These are phyloP conservation scores for Boletus reticulatus DNA, from an alignment of 768 basidiomycete genomes.

Conservation along the genomic window DNA sequence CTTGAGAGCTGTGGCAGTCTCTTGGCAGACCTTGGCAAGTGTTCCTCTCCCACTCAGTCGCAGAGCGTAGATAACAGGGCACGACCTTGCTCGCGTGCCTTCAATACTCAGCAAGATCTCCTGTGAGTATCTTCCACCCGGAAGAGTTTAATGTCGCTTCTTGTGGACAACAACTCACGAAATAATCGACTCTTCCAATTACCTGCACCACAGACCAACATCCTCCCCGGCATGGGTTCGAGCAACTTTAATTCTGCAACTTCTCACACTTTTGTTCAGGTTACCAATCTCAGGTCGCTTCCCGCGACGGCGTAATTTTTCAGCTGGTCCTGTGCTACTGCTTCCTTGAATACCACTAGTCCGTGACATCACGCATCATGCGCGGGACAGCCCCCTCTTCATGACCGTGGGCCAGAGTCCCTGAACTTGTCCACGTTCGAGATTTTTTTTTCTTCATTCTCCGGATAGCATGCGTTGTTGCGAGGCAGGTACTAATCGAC, in stretches of 20 bases:
- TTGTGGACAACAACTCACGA: conserved; percentile 5
- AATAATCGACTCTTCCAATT: conserved; percentile 1
- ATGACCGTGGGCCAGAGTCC: background rate
- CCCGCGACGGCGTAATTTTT: background rate
- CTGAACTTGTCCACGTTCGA: background rate
- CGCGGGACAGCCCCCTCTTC: conserved; percentile 2
- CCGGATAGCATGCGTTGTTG: background rate
- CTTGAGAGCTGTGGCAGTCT: conserved; percentile 1
- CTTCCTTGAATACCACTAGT: background rate
- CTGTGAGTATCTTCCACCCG: conserved; percentile 16
- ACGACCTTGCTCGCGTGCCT: conserved; percentile 6
- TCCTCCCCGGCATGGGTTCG: background rate
- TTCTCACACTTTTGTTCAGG: conserved; percentile 22
- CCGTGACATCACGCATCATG: conserved; percentile 3
- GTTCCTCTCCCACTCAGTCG: conserved; percentile 6
- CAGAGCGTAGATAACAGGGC: conserved; percentile 9
- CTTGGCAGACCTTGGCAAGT: conserved; percentile 2
- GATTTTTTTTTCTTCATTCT: background rate
- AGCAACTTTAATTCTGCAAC: background rate
- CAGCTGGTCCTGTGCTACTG: background rate
- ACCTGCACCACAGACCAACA: conserved; percentile 1
- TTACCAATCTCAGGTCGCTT: conserved; percentile 12
- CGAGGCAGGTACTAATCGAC: background rate
- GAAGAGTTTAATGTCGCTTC: conserved; percentile 16
- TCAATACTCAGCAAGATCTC: conserved; percentile 1